A percentile compares a stretch with the other conserved stretches of the same genome.
These are phyloP conservation scores for Pleoardoris graminearum DNA, from an alignment of 2,329 filamentous ascomycete species.

Conservation along the genomic window DNA sequence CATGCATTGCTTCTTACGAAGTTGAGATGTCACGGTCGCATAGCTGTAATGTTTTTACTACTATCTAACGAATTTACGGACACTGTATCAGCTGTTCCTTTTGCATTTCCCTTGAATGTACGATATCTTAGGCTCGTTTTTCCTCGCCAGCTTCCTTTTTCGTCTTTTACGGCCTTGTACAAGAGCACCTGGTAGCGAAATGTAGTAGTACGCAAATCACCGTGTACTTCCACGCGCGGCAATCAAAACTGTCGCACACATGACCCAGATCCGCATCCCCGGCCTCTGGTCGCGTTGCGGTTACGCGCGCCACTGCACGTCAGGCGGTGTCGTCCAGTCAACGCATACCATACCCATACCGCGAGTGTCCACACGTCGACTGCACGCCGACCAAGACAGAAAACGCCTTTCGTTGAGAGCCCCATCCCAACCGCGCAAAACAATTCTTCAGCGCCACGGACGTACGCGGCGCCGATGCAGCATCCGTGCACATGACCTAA, in stretches of 20 bases:
- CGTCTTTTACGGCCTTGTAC: conserved; percentile 43
- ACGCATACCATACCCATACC: conserved; percentile 14
- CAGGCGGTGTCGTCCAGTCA: conserved; percentile 33
- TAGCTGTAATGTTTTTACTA: conserved; percentile 44
- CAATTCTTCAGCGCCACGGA: background rate
- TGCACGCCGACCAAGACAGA: conserved; percentile 34
- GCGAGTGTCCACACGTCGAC: conserved; percentile 21
- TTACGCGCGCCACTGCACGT: conserved; percentile 34
- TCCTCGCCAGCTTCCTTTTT: conserved; percentile 15
- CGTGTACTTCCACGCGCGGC: conserved; percentile 16
- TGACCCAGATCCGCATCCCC: conserved; percentile 9
- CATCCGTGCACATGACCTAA: conserved; percentile 29
- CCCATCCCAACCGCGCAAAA: conserved; percentile 11
- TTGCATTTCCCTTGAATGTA: conserved; percentile 32
- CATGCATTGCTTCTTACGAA: conserved; percentile 36
- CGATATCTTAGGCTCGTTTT: conserved; percentile 32
- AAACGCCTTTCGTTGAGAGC: conserved; percentile 20
- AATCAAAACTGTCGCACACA: conserved; percentile 12
- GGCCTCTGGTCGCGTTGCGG: conserved; percentile 21
- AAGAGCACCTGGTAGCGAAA: conserved; percentile 42
- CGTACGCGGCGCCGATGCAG: conserved; percentile 29
- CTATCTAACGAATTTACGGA: conserved; percentile 39
- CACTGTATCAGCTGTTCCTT: conserved; percentile 21
- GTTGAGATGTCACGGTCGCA: conserved; percentile 38
- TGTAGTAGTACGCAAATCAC: conserved; percentile 28